phyloP scores from a whole-genome alignment of 768 basidiomycete species.

The Trametes maxima region DNA sequence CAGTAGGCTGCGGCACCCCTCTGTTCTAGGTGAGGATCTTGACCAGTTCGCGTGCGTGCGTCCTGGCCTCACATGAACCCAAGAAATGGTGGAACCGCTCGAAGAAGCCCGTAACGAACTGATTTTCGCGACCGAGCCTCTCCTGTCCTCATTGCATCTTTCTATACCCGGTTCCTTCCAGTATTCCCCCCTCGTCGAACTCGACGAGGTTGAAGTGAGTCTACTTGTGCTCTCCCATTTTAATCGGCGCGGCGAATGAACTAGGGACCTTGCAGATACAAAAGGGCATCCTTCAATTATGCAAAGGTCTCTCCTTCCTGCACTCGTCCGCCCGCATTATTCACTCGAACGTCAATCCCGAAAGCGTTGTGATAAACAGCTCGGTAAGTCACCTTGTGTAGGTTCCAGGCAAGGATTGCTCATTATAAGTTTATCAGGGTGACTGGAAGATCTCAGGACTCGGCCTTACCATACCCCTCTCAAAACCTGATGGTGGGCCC shows the following conservation, averaged over 20 bases:
- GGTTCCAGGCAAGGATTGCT: neutral
- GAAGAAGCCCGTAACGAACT: slow-evolving; percentile 91
- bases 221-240: neutral
- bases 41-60: neutral
- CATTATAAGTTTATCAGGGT: slow-evolving; percentile 54
- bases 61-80: slow-evolving; percentile 16
- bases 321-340: slow-evolving; percentile 91
- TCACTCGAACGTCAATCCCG: slow-evolving; percentile 87
- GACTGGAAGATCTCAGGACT: slow-evolving; percentile 98
- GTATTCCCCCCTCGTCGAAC: slow-evolving; percentile 64
- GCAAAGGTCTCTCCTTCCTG: slow-evolving; percentile 87
- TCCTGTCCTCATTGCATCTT: slow-evolving; percentile 78
- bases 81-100: slow-evolving; percentile 97
- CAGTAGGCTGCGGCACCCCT: slow-evolving; percentile 87
- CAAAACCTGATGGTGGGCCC: slow-evolving; percentile 65
- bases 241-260: neutral
- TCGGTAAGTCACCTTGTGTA: slow-evolving; percentile 53
- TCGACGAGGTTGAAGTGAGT: slow-evolving; percentile 94
- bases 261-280: slow-evolving; percentile 62
- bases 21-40: slow-evolving; percentile 70
- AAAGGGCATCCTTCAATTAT: slow-evolving; percentile 92
- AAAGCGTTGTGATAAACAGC: slow-evolving; percentile 86
- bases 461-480: slow-evolving; percentile 80
- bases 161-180: slow-evolving; percentile 70
- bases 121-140: slow-evolving; percentile 90